Base-by-base conservation (phyloP, 495 filamentous ascomycete genomes). In the Daldinia grandis region DNA sequence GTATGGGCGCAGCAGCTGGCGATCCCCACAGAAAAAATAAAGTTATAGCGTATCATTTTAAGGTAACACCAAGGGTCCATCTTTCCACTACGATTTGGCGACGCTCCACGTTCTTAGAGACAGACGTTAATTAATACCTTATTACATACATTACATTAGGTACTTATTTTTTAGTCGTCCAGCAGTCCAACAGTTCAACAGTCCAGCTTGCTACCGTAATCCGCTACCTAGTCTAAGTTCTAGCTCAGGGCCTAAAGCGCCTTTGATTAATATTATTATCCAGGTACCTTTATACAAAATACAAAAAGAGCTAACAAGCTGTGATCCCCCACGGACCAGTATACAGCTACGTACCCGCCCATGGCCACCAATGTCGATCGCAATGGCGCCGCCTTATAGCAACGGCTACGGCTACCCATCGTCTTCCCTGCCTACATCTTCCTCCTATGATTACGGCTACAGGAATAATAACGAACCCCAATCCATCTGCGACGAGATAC, bases 301-400 rank as follows among this genome's bases (percentile, higher is more conserved):
- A 42, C 38, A 5, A 67, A 51, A 51, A 4, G 66, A 65, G 56
- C 35, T 38, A 28, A 31, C 17, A 50, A 56, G 50, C 17, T 66
- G 58, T 55, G 37, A 40, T 40, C 37, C 28, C 49, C 51, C 28
- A 55, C 51, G 28, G n/a, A 12, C 15, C 28, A 25, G n/a, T 55
- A 37, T 24, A 38, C 56, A 42, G 35, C 38, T 54, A 49, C 50
- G 10, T 62, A 68, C 58, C 35, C 63, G 38, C 61, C 33, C 67
- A 78, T 81, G 80, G 78, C 77, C 74, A 55, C 68, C 62, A 58
- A 27, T 58, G 53, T 31, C 47, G 68, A 64, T 51, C 67, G 68
- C 67, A 68, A 80, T 80, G 78, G 75, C 76, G 69, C 73, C 74
- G 69, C 71, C 71, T 66, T 79, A 80, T 80, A 76, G 77, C 75